Base-by-base conservation (phyloP, 257 asterid genomes). In the Lantana camara region DNA sequence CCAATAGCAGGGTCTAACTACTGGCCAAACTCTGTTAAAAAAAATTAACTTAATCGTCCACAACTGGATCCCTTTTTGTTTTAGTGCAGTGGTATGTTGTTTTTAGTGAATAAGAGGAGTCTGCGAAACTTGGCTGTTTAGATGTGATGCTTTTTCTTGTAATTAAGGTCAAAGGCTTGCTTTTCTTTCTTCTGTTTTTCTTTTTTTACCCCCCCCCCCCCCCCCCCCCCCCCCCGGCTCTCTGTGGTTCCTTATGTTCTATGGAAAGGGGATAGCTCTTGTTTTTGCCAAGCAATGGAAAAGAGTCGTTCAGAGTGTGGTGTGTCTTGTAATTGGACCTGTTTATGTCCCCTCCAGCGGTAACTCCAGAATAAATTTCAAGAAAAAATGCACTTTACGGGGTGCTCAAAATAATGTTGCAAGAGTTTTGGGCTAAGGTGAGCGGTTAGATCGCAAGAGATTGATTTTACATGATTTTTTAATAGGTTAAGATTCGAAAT, bases 1-100 rank as follows among this genome's bases (percentile, higher is more conserved):
- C 89, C 5, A 82, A 91, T 60, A 88, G 93, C 79, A 81, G 98
- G 82, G 99, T 94, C 76, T 94, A 52, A 83, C 49, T 4, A 42
- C 49, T 3, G 41, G 20, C 54, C 73, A 37, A 37, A 17, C 8
- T 4, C 35, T 21, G 48, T 54, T 13, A n/a, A n/a, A n/a, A 27
- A 15, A 70, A 29, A 16, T 14, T 48, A 53, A 15, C 50, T 15
- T 2, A 13, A 8, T 37, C 13, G 13, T 27, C 12, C 16, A 8
- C 44, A 15, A 22, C 11, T 32, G 22, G 1, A 12, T 12, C 5
- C n/a, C 19, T 51, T 60, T 35, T 40, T 19, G 22, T 20, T 0
- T 5, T 12, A 12, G 17, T 44, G 50, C 21, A 4, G 27, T 19
- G 17, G 20, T 52, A 51, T 47, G 22, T 37, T 21, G 24, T 1